These are phyloP conservation scores for Pestalotiopsis sp. DNA, from an alignment of 2,329 filamentous ascomycete genomes.

Conservation along the genomic window DNA sequence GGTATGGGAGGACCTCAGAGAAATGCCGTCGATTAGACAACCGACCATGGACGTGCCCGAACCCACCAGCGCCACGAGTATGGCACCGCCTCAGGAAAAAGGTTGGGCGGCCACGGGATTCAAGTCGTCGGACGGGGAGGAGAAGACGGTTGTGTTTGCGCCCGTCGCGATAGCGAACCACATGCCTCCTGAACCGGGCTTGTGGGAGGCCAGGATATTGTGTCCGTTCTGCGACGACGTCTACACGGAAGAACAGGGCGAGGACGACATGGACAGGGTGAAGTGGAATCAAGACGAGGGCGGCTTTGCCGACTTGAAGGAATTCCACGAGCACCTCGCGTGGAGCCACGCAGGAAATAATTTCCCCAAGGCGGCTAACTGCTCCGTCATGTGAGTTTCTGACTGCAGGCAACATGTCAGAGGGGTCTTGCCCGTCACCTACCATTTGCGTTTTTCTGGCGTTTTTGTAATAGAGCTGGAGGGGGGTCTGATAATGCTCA, in stretches of 20 bases:
- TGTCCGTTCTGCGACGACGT: conserved; percentile 63
- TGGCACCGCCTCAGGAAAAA: conserved; percentile 29
- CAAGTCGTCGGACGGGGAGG: conserved; percentile 40
- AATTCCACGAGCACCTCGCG: conserved; percentile 57
- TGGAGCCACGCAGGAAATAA: conserved; percentile 53
- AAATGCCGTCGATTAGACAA: conserved; percentile 50
- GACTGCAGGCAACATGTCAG: background rate
- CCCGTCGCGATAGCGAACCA: conserved; percentile 63
- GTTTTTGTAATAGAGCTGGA: background rate
- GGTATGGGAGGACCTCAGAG: conserved; percentile 59
- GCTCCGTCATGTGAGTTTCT: conserved; percentile 47
- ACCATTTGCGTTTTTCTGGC: background rate
- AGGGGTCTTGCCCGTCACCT: background rate
- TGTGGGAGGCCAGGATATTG: conserved; percentile 54
- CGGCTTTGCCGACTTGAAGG: conserved; percentile 51
- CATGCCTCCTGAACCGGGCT: conserved; percentile 49
- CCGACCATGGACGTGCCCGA: conserved; percentile 11
- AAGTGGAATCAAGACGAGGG: conserved; percentile 49
- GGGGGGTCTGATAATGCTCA: background rate
- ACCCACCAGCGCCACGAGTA: conserved; percentile 23
- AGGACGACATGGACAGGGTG: conserved; percentile 54
- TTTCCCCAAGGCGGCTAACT: conserved; percentile 42
- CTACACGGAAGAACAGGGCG: conserved; percentile 48
- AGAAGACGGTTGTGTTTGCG: conserved; percentile 58
- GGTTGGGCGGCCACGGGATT: conserved; percentile 58